Base-by-base conservation (phyloP, 768 basidiomycete genomes). In the Tricholoma matsutake region DNA sequence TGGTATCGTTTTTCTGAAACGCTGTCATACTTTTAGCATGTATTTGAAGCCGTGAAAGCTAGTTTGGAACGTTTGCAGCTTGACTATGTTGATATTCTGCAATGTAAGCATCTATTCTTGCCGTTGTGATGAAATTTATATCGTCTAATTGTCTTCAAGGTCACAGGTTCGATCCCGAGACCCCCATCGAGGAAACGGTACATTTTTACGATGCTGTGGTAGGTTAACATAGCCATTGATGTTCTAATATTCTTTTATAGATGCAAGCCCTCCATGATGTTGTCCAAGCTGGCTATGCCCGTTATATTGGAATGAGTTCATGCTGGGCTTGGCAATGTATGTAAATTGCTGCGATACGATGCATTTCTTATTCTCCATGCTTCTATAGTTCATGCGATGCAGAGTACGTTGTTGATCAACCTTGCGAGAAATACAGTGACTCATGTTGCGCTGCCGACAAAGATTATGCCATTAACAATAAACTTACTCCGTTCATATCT, bases 41-140 rank as follows among this genome's bases (percentile, higher is more conserved):
- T 92, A 39, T 92, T 93, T 64, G 87, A 86, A 34, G 76, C 84
- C 0, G 82, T 88, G 35, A 85, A 86, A 66, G 73, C 75, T 14
- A 84, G 84, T 49, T 71, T 92, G 61, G 72, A 87, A 68, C 80
- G 90, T 16, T 78, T 93, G 2, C 86, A 91, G 51, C 71, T 90
- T 28, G 91, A 92, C 56, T 90, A 91, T 63, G 79, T 93, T 66
- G 92, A 92, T 67, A 73, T 92, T 1, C 73, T 91, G 7, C 90
- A 92, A 75, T 88, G 87, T 79, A 65, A 62, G 78, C 22, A 2
- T 14, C 18, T 1, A 39, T 35, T 56, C 35, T 60, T 3, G 3
- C 14, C 22, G 8, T 9, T 34, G 5, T 7, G 3, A 22, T 11
- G 13, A 4, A 13, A 0, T 41, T 4, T 6, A 18, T 4, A 18